Base-by-base conservation (phyloP, 2,329 filamentous ascomycete species). In the Aspergillus clavatus region DNA sequence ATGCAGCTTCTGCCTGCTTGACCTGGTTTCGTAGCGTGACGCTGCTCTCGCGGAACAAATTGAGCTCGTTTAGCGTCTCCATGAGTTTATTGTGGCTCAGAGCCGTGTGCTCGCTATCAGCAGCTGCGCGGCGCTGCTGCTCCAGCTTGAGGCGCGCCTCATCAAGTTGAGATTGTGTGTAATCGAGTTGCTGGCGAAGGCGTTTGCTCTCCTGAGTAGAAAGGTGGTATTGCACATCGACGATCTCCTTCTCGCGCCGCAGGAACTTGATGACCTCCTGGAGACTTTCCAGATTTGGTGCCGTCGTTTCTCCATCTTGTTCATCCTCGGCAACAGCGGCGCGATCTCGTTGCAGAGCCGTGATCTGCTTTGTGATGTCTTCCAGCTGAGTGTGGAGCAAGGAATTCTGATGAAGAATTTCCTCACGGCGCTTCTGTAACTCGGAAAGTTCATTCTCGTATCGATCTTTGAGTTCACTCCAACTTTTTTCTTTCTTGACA, bases 141-240 rank as follows among this genome's bases (percentile, higher is more conserved):
- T 94, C 87, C 16, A 98, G 81, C 69, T 94, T 95, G 53, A 96
- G 77, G 26, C 87, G 83, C 5, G 86, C 80, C 56, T 96, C 89
- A 51, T 98, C 93, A 6, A 98, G 82, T 63, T 97, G 89, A 18
- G 81, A 81, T 58, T 93, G 88, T 7, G 84, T 78, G 62, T 95
- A 90, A 40, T 95, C 86, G 19, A 96, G 78, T 61, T 97, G 89
- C 58, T 96, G 89, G 60, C 91, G 87, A 33, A 96, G 71, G 43
- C 93, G 83, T 69, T 94, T 95, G 43, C 82, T 78, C 68, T 98
- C 93, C 58, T 95, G 88, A 0, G 83, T 78, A 58, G 91, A 90
- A 36, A 97, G 76, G 56, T 96, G 90, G 58, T 89, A 87, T 61
- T 97, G 91, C n/a, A 96, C 88, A 57, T 98, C 91, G 7, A 96